A percentile compares a stretch with the other conserved stretches of the same genome.
Conservation (phyloP, 768 basidiomycete species). For the Naganishia vaughanmartiniae region DNA sequence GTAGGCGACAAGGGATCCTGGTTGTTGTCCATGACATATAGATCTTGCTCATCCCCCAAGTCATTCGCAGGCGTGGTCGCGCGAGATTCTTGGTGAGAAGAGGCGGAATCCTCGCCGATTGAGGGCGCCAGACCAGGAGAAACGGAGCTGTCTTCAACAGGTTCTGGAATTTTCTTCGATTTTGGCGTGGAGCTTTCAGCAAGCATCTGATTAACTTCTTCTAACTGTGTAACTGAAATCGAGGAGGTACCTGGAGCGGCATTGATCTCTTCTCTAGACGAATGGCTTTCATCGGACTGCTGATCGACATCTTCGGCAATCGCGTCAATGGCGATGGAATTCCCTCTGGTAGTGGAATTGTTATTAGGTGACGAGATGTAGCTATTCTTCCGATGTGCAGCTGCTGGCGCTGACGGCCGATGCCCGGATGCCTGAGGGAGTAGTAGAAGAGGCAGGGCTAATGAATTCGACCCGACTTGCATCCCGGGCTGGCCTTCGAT, state of each 20-base stretch:
- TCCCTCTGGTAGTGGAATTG: neutral
- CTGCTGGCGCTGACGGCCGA: conserved; percentile 20
- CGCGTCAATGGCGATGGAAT: neutral
- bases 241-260: neutral
- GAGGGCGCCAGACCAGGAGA: conserved; percentile 27
- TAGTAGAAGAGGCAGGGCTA: conserved; percentile 1
- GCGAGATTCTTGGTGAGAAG: conserved; percentile 20
- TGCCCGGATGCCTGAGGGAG: neutral
- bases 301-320: neutral
- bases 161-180: neutral
- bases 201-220: neutral
- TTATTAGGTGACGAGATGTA: neutral
- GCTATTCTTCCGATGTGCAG: neutral
- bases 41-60: neutral
- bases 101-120: conserved; percentile 26
- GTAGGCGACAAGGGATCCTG: conserved; percentile 5
- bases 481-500: neutral
- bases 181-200: neutral
- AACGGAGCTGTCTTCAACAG: neutral
- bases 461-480: conserved; percentile 16
- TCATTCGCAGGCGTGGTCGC: conserved; percentile 16
- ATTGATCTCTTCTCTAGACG: neutral
- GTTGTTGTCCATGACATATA: conserved; percentile 5
- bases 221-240: neutral
- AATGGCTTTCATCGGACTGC: neutral